phyloP scores from a whole-genome alignment of 192 early-diverging fungal species.

The Coemansia sp. region DNA sequence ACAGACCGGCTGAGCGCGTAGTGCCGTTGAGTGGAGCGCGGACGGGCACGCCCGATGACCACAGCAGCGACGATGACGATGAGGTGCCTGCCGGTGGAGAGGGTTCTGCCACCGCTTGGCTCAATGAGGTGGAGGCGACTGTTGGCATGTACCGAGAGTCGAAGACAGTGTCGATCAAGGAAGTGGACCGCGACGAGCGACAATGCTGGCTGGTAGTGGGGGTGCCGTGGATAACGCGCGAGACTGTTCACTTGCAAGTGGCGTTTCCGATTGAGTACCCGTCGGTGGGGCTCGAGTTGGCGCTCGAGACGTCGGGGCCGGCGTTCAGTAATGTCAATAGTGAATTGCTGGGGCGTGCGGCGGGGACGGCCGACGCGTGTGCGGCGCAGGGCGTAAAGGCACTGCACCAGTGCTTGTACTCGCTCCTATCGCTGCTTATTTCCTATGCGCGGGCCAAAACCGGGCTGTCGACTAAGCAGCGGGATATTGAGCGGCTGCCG shows the following conservation, averaged over 20 bases:
- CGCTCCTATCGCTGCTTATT: conserved; percentile 22
- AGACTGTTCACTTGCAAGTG: conserved; percentile 20
- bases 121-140: conserved; percentile 12
- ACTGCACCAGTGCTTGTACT: conserved; percentile 39
- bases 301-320: conserved; percentile 12
- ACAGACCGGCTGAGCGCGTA: background rate
- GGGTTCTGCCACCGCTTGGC: conserved; percentile 11
- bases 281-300: conserved; percentile 8
- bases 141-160: conserved; percentile 23
- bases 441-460: conserved; percentile 16
- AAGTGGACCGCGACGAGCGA: conserved; percentile 7
- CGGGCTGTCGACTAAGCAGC: background rate
- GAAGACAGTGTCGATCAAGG: conserved; percentile 12
- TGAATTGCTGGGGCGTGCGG: background rate
- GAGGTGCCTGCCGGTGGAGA: conserved; percentile 2
- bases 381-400: conserved; percentile 24
- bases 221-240: conserved; percentile 40
- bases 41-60: conserved; percentile 36
- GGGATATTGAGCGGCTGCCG: conserved; percentile 39
- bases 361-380: conserved; percentile 19
- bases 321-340: conserved; percentile 1
- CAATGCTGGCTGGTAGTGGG: conserved; percentile 23
- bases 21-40: background rate
- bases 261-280: conserved; percentile 39
- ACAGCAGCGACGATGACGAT: conserved; percentile 48